Evolutionary conservation across 2,329 filamentous ascomycete genomes (phyloP).

Genomic region (Fusarium algeriense): DNA sequence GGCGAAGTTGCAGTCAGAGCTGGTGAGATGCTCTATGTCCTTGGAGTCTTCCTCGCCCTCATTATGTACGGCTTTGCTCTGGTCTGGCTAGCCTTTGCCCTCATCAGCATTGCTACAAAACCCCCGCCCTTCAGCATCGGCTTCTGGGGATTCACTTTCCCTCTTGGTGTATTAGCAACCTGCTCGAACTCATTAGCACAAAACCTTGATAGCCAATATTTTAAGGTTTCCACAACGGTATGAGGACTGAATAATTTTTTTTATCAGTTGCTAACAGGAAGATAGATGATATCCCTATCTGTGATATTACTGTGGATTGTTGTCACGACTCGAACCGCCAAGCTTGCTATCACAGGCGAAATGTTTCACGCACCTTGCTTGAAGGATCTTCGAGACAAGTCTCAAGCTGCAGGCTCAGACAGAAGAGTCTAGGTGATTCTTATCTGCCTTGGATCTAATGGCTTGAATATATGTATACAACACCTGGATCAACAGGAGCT

Average conservation of each 20-base stretch:
- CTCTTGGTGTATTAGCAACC: slow-evolving; percentile 59
- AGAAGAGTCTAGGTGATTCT: slow-evolving; percentile 43
- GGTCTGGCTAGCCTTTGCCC: slow-evolving; percentile 58
- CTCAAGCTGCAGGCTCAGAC: slow-evolving; percentile 44
- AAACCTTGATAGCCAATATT: slow-evolving; percentile 59
- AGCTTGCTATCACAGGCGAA: slow-evolving; percentile 55
- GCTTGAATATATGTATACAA: background rate
- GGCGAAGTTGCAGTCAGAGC: slow-evolving; percentile 55
- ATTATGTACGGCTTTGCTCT: slow-evolving; percentile 61
- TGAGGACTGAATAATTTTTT: background rate
- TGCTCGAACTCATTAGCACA: slow-evolving; percentile 56
- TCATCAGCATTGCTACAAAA: slow-evolving; percentile 56
- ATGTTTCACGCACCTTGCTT: slow-evolving; percentile 61
- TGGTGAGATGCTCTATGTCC: slow-evolving; percentile 65
- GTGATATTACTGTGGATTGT: slow-evolving; percentile 59
- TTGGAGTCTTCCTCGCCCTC: slow-evolving; percentile 63
- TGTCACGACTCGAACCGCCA: slow-evolving; percentile 55
- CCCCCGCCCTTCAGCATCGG: slow-evolving; percentile 61
- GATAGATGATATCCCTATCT: slow-evolving; percentile 55
- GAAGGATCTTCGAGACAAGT: slow-evolving; percentile 53
- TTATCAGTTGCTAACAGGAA: slow-evolving; percentile 16
- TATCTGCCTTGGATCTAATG: background rate
- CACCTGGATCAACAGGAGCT: background rate
- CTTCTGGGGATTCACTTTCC: slow-evolving; percentile 63
- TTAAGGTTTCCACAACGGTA: slow-evolving; percentile 56